Evolutionary conservation across 73 alveolate genomes (phyloP).

Genomic region (Tetrahymena malaccensis): DNA sequence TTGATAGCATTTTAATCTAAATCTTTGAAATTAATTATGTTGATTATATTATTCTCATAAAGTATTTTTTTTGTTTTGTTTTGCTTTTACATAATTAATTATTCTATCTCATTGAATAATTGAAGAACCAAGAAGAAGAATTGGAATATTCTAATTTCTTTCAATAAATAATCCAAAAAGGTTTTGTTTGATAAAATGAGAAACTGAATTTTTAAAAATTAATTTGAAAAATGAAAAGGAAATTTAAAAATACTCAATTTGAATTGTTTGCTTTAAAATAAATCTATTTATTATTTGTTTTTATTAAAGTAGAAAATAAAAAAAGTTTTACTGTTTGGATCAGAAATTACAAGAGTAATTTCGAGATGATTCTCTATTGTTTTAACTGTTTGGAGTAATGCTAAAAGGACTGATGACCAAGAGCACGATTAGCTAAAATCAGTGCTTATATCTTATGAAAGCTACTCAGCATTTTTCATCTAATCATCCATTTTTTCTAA

Average conservation of each 20-base stretch:
- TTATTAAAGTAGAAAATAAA: not conserved
- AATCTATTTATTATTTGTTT: not conserved
- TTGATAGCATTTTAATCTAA: too few relatives aligned
- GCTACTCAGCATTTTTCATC: not conserved
- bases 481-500: not conserved
- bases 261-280: not conserved
- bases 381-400: not conserved
- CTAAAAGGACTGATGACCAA: not conserved
- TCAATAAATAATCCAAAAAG: too few relatives aligned
- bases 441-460: not conserved
- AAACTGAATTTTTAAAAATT: too few relatives aligned
- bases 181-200: too few relatives aligned
- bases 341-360: not conserved
- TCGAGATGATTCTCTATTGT: not conserved
- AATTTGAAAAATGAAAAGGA: too few relatives aligned
- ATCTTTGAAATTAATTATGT: too few relatives aligned
- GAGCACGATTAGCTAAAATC: not conserved
- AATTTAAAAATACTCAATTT: too few relatives aligned
- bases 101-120: too few relatives aligned
- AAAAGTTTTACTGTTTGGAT: not conserved
- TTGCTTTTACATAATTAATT: too few relatives aligned
- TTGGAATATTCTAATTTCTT: not conserved
- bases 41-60: too few relatives aligned
- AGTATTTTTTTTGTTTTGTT: too few relatives aligned
- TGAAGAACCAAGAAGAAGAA: too few relatives aligned